Evolutionary conservation across 176 grass and related monocot species (phyloP).

Genomic region (Paspalum notatum): DNA sequence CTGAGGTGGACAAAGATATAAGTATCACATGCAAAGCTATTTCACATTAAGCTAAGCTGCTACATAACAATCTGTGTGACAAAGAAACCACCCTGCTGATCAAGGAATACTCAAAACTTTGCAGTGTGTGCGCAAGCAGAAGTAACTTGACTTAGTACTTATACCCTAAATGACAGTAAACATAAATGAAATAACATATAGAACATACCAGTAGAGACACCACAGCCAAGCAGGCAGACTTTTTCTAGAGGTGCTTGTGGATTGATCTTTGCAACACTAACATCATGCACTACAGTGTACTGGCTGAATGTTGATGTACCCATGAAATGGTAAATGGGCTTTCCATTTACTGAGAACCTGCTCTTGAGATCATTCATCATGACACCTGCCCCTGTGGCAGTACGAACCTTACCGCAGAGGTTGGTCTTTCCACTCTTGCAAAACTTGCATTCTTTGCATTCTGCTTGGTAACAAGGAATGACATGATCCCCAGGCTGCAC

Average conservation of each 20-base stretch:
- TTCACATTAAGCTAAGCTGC: constrained; percentile 4
- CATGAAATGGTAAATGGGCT: constrained; percentile 97
- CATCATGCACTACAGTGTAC: constrained; percentile 97
- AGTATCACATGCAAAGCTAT: not conserved
- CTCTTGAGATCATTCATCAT: constrained; percentile 93
- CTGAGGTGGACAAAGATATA: not conserved
- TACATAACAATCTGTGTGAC: not conserved
- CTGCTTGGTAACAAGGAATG: constrained; percentile 97
- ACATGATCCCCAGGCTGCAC: constrained; percentile 96
- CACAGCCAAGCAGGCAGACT: constrained; percentile 93
- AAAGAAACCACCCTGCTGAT: not conserved
- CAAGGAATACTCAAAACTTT: not conserved
- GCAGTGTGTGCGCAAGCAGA: not conserved
- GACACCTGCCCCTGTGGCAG: constrained; percentile 77
- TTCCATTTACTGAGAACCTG: constrained; percentile 87
- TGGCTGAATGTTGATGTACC: constrained; percentile 99
- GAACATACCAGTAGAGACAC: constrained; percentile 87
- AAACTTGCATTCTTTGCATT: constrained; percentile 92
- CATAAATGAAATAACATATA: not conserved
- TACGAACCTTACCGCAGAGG: constrained; percentile 91
- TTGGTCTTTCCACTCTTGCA: constrained; percentile 98
- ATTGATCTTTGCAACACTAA: constrained; percentile 95
- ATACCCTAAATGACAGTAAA: not conserved
- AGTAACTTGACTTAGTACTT: not conserved
- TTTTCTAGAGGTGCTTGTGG: constrained; percentile 87